These are phyloP conservation scores for Neurospora pannonica DNA, from an alignment of 495 filamentous ascomycete genomes.

Conservation along the genomic window DNA sequence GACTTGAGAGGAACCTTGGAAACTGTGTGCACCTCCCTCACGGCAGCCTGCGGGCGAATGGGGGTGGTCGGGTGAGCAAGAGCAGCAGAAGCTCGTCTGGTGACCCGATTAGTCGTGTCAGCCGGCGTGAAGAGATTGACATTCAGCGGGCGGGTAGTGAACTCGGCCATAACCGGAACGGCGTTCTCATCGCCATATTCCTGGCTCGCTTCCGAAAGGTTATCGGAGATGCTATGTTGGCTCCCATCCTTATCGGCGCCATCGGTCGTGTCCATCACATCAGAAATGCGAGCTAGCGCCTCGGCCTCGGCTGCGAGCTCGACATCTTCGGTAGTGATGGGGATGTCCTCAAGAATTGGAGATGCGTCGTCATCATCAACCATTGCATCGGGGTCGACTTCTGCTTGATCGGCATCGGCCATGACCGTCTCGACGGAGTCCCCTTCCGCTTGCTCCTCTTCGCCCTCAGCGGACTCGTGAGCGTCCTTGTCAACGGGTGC, in stretches of 20 bases:
- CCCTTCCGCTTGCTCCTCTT: conserved; percentile 21
- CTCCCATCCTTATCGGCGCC: neutral
- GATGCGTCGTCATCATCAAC: conserved; percentile 12
- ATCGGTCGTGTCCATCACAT: neutral
- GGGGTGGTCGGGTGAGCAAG: conserved; percentile 12
- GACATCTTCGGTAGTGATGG: conserved; percentile 35
- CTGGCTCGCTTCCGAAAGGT: conserved; percentile 48
- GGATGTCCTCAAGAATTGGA: conserved; percentile 27
- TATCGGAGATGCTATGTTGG: conserved; percentile 22
- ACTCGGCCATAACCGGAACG: conserved; percentile 26
- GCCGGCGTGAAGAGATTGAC: neutral
- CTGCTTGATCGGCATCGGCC: neutral
- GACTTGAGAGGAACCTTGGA: conserved; percentile 69
- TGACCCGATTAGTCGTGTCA: neutral
- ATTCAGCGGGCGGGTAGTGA: neutral
- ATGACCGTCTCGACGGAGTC: neutral
- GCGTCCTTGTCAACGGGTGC: conserved; percentile 32
- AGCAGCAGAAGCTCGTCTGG: neutral
- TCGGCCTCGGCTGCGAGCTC: conserved; percentile 38
- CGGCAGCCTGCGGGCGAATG: conserved; percentile 25
- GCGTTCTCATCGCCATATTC: conserved; percentile 56
- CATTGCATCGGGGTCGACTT: neutral
- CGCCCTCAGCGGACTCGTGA: conserved; percentile 24
- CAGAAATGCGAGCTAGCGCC: conserved; percentile 7
- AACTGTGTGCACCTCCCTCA: conserved; percentile 51